Conservation (phyloP, 208 protist species). For the Leptomonas seymouri region DNA sequence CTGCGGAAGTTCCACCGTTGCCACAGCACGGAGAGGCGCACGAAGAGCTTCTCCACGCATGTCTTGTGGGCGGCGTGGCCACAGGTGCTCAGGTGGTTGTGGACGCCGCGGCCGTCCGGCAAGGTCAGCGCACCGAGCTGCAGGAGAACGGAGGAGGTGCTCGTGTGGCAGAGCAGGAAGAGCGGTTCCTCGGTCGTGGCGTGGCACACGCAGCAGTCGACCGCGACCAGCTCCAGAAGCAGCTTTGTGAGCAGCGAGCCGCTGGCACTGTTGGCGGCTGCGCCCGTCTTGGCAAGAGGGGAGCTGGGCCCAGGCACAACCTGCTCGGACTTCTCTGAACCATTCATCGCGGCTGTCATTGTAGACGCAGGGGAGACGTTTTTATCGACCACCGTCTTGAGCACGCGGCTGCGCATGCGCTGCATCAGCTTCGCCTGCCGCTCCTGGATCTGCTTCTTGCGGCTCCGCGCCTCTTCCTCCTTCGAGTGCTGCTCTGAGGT, state of each 20-base stretch:
- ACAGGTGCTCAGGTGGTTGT: slow-evolving; percentile 61
- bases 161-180: slow-evolving; percentile 60
- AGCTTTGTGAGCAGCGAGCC: slow-evolving; percentile 45
- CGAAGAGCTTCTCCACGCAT: slow-evolving; percentile 62
- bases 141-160: slow-evolving; percentile 49
- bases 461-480: slow-evolving; percentile 34
- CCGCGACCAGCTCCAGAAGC: slow-evolving; percentile 46
- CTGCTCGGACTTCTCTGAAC: neutral
- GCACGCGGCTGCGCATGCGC: slow-evolving; percentile 50
- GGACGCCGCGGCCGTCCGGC: slow-evolving; percentile 33
- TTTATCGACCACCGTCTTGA: slow-evolving; percentile 21
- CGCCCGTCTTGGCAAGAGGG: neutral
- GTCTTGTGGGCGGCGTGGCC: slow-evolving; percentile 71
- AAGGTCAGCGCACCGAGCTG: slow-evolving; percentile 28
- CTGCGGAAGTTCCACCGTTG: slow-evolving; percentile 38
- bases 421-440: slow-evolving; percentile 65
- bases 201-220: slow-evolving; percentile 80
- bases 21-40: slow-evolving; percentile 46
- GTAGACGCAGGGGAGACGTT: neutral
- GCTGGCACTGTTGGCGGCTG: neutral
- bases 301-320: neutral
- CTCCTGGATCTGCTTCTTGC: slow-evolving; percentile 59
- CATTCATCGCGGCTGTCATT: neutral
- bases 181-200: slow-evolving; percentile 44
- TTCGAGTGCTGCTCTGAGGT: slow-evolving; percentile 26